A percentile compares a stretch with the other conserved stretches of the same genome.
phyloP scores from a whole-genome alignment of 2,329 filamentous ascomycete species.

The Trichophyton rubrum region DNA sequence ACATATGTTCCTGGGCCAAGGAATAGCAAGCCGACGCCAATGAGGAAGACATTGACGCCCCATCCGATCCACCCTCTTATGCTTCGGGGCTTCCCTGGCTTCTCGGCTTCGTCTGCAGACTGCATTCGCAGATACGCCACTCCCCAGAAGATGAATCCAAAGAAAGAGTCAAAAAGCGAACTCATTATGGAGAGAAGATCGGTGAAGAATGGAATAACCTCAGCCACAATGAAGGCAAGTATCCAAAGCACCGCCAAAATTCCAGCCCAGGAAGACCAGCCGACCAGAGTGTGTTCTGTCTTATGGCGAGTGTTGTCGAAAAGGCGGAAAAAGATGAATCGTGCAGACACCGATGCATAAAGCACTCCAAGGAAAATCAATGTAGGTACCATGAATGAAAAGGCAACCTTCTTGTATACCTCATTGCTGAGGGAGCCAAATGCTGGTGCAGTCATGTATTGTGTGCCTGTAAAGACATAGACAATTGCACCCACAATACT shows the following conservation, averaged over 20 bases:
- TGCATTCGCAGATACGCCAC: constrained; percentile 36
- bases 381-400: constrained; percentile 92
- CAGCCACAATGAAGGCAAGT: constrained; percentile 81
- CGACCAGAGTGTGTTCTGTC: constrained; percentile 64
- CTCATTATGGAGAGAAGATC: constrained; percentile 48
- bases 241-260: constrained; percentile 65
- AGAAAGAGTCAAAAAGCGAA: constrained; percentile 69
- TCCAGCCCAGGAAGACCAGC: constrained; percentile 65
- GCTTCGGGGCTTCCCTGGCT: constrained; percentile 31
- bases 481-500: constrained; percentile 67
- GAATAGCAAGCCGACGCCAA: constrained; percentile 66
- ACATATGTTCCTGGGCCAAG: constrained; percentile 68
- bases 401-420: constrained; percentile 73
- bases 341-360: constrained; percentile 78
- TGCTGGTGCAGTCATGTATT: constrained; percentile 77
- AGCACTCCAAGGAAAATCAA: constrained; percentile 84
- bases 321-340: constrained; percentile 83
- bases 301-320: constrained; percentile 72
- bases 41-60: constrained; percentile 58
- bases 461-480: constrained; percentile 77
- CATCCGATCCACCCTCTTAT: constrained; percentile 33
- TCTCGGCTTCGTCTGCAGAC: constrained; percentile 28
- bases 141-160: constrained; percentile 77
- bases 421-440: constrained; percentile 69
- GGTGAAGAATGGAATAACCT: constrained; percentile 87